Base-by-base conservation (phyloP, 768 basidiomycete genomes). In the Clavulina sp. region DNA sequence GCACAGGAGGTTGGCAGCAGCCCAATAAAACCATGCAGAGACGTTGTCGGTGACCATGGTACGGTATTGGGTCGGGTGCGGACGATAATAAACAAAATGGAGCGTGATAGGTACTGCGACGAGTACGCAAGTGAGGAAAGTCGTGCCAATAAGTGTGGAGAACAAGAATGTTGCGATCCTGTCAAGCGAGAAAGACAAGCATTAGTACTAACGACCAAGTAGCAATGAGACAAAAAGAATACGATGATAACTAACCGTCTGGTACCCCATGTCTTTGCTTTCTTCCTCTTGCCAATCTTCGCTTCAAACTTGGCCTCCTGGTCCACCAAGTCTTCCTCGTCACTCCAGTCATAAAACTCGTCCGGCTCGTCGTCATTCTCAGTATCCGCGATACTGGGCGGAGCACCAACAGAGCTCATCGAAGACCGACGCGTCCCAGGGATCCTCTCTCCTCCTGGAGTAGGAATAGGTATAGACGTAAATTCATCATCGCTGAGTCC, bases 21-120 rank as follows among this genome's bases (percentile, higher is more conserved):
- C 76, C 82, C 84, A 87, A 63, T 82, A 83, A 2, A 85, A 68
- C 84, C 84, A 87, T 2, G 81, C 79, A 61, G 80, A 69, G 41
- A 81, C 62, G 61, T 80, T 85, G 55, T 78, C 72, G 50, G 72
- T 72, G 55, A 84, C 71, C 55, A 72, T 81, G 28, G 67, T 69
- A 16, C 81, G 73, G 56, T 76, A 66, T 21, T 70, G 68, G 18
- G 73, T 73, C 5, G 71, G 73, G 51, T 81, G 61, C 0, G 73
- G 73, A 41, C 75, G 71, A 59, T 79, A 81, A 78, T 78, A 86
- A 61, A 74, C 74, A 62, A 82, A 77, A 56, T 81, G 73, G 43
- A 84, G 60, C 43, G 84, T 60, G 26, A 87, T 57, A 5, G 75
- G 79, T 21, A 78, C 76, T 0, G 77, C 61, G 41, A 78, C 70